Percentiles rank a stretch among this genome's conserved stretches.
Conservation (phyloP, 2,329 filamentous ascomycete species). For the Penicillium griseofulvum region DNA sequence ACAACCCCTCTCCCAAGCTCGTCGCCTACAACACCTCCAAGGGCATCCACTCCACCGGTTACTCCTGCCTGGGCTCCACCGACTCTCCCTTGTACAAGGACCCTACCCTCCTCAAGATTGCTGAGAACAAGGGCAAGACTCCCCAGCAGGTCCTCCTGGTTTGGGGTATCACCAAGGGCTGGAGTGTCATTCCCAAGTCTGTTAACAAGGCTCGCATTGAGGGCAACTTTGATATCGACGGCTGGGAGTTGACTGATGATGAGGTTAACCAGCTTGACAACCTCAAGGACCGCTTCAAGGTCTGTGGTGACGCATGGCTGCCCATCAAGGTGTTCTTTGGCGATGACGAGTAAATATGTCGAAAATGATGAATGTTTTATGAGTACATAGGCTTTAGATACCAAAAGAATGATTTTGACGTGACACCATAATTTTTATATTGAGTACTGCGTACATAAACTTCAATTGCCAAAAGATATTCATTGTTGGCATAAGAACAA, state of each 20-base stretch:
- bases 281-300: constrained; percentile 76
- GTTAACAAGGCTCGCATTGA: constrained; percentile 71
- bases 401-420: constrained; percentile 15
- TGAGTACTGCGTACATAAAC: background rate
- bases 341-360: constrained; percentile 66
- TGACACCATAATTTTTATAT: background rate
- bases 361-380: constrained; percentile 17
- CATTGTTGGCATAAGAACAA: no score
- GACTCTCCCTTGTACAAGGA: constrained; percentile 57
- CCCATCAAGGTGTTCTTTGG: constrained; percentile 79
- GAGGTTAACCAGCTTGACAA: constrained; percentile 68
- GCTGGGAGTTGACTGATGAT: constrained; percentile 68
- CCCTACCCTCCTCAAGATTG: constrained; percentile 50
- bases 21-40: constrained; percentile 52
- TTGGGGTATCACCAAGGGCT: constrained; percentile 79
- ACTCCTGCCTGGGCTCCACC: constrained; percentile 56
- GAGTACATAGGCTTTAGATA: constrained; percentile 24
- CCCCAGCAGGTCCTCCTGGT: constrained; percentile 57
- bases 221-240: constrained; percentile 73
- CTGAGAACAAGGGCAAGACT: constrained; percentile 55
- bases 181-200: constrained; percentile 82
- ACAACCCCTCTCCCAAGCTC: constrained; percentile 66
- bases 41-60: constrained; percentile 56
- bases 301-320: constrained; percentile 69
- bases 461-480: background rate